These are phyloP conservation scores for Rhizoclosmatium sp. DNA, from an alignment of 192 early-diverging fungal genomes.

Conservation along the genomic window DNA sequence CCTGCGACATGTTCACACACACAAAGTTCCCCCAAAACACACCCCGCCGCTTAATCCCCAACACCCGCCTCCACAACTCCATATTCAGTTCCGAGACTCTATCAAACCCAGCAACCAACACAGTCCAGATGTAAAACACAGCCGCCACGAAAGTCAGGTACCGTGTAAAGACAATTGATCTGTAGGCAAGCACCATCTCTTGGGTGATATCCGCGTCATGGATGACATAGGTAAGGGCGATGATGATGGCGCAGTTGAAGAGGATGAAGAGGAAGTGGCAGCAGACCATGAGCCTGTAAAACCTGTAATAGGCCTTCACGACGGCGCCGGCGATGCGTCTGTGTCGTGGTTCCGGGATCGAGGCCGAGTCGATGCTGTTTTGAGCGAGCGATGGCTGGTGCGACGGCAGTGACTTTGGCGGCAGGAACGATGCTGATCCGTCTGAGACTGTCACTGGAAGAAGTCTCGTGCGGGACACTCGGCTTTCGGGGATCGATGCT, in stretches of 20 bases:
- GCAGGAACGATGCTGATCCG: too few relatives aligned
- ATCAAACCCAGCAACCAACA: background rate
- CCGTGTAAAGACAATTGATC: background rate
- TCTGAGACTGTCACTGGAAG: background rate
- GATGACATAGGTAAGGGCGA: background rate
- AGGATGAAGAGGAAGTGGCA: slow-evolving; percentile 20
- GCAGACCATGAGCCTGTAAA: background rate
- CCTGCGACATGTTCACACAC: background rate
- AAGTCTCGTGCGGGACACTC: background rate
- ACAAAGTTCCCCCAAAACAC: slow-evolving; percentile 13
- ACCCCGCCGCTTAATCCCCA: background rate
- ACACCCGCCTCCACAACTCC: background rate
- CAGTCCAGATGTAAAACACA: background rate
- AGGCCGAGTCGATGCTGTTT: background rate
- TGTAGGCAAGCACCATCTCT: background rate
- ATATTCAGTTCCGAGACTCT: background rate
- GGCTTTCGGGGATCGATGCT: background rate
- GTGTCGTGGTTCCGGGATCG: background rate
- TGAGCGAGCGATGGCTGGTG: background rate
- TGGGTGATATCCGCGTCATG: background rate
- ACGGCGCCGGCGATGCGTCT: background rate
- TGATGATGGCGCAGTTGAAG: slow-evolving; percentile 7
- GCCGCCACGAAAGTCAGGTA: background rate
- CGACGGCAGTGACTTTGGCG: too few relatives aligned
- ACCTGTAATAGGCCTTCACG: background rate